phyloP scores from a whole-genome alignment of 2,329 filamentous ascomycete species.

The Cyanodermella asteris region DNA sequence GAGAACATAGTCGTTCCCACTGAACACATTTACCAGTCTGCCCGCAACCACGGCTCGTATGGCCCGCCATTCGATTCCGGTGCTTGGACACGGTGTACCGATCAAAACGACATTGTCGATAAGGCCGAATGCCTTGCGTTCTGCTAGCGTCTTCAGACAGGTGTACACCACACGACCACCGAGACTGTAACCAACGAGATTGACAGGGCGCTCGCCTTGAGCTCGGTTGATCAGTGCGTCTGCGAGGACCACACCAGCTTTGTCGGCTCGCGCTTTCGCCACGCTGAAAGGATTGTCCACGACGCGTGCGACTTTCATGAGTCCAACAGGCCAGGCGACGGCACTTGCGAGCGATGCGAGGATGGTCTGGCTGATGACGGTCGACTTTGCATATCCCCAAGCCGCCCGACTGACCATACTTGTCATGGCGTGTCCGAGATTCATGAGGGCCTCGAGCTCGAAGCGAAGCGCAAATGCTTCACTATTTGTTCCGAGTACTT shows the following conservation, averaged over 20 bases:
- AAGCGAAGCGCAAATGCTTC: constrained; percentile 71
- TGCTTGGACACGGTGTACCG: constrained; percentile 56
- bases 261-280: constrained; percentile 54
- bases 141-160: constrained; percentile 55
- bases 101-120: constrained; percentile 69
- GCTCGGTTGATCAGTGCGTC: constrained; percentile 64
- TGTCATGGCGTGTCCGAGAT: constrained; percentile 56
- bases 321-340: constrained; percentile 46
- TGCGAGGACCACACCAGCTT: constrained; percentile 57
- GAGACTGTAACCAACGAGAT: constrained; percentile 59
- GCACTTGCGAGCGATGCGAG: constrained; percentile 42
- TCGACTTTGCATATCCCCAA: constrained; percentile 54
- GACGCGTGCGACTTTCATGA: constrained; percentile 43
- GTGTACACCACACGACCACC: constrained; percentile 66
- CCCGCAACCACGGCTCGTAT: constrained; percentile 62
- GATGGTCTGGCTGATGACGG: constrained; percentile 53
- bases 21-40: constrained; percentile 70
- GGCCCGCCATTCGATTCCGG: constrained; percentile 49
- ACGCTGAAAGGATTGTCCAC: constrained; percentile 69
- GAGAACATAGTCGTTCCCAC: constrained; percentile 67
- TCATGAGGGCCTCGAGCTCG: constrained; percentile 57
- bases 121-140: constrained; percentile 60
- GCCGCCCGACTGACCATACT: constrained; percentile 57
- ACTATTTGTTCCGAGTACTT: constrained; percentile 44
- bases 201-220: constrained; percentile 63